phyloP scores from a whole-genome alignment of 2,329 filamentous ascomycete species.

The Botrytis galanthina region DNA sequence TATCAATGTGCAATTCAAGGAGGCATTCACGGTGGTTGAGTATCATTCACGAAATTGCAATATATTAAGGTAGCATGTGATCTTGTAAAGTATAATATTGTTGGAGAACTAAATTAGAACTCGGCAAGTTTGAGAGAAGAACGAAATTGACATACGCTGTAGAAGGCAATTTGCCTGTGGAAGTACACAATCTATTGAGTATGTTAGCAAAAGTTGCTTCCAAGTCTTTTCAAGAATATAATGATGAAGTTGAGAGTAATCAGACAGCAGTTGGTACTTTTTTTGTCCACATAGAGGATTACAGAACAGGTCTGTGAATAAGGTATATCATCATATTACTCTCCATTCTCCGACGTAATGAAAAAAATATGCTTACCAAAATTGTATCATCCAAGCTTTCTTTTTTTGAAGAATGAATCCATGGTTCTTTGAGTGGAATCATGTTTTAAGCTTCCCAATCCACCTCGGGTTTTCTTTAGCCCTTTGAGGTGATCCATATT shows the following conservation, averaged over 20 bases:
- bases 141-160: constrained; percentile 5
- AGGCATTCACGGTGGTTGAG: neutral
- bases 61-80: neutral
- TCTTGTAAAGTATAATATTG: neutral
- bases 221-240: neutral
- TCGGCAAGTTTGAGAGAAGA: neutral
- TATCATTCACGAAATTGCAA: neutral
- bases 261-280: constrained; percentile 84
- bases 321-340: constrained; percentile 66
- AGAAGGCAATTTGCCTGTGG: neutral
- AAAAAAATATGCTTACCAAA: constrained; percentile 22
- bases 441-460: constrained; percentile 74
- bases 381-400: constrained; percentile 36
- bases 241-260: constrained; percentile 39
- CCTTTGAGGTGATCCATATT: constrained; percentile 67
- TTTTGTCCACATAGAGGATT: constrained; percentile 63
- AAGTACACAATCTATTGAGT: neutral
- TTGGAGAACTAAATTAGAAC: neutral
- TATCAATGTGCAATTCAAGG: neutral
- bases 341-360: constrained; percentile 26
- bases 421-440: constrained; percentile 75
- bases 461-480: constrained; percentile 76
- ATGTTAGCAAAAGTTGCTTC: constrained; percentile 20
- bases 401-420: constrained; percentile 72
- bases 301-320: constrained; percentile 86